phyloP scores from a whole-genome alignment of 23 red algal genomes.

The Gracilaria domingensis region DNA sequence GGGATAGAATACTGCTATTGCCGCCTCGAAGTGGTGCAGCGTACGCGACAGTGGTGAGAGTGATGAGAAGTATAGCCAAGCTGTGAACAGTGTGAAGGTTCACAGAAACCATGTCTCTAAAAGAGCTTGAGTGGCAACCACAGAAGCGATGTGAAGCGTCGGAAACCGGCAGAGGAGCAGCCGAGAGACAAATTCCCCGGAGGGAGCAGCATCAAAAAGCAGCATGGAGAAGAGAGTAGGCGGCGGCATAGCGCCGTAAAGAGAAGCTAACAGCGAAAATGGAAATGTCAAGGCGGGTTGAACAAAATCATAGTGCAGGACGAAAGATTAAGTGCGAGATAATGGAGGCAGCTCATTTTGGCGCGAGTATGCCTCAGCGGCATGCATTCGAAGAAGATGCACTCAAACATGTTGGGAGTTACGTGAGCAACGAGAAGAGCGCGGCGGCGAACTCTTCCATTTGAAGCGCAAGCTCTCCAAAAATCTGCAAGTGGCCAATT shows the following conservation, averaged over 20 bases:
- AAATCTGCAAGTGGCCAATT: not conserved
- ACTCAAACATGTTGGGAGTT: not conserved
- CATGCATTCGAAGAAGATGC: conserved; percentile 7
- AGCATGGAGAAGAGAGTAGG: not conserved
- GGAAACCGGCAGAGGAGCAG: not conserved
- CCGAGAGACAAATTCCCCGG: not conserved
- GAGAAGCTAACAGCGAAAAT: not conserved
- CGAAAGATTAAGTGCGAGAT: not conserved
- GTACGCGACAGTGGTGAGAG: not conserved
- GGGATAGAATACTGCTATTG: not conserved
- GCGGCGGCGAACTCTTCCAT: not conserved
- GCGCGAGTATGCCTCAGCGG: not conserved
- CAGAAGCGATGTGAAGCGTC: not conserved
- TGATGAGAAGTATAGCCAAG: not conserved
- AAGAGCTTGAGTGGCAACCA: not conserved
- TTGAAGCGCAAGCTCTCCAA: not conserved
- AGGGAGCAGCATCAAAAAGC: not conserved
- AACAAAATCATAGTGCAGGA: not conserved
- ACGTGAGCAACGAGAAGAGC: not conserved
- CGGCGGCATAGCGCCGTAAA: not conserved
- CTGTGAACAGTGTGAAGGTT: not conserved
- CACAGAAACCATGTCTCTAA: not conserved
- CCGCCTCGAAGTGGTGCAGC: not conserved
- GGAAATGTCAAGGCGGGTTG: not conserved
- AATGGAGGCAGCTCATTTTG: not conserved